Evolutionary conservation across 2,329 filamentous ascomycete genomes (phyloP), one percentile per base, ranked within the genome.

Genomic region (Fusarium floridanum): DNA sequence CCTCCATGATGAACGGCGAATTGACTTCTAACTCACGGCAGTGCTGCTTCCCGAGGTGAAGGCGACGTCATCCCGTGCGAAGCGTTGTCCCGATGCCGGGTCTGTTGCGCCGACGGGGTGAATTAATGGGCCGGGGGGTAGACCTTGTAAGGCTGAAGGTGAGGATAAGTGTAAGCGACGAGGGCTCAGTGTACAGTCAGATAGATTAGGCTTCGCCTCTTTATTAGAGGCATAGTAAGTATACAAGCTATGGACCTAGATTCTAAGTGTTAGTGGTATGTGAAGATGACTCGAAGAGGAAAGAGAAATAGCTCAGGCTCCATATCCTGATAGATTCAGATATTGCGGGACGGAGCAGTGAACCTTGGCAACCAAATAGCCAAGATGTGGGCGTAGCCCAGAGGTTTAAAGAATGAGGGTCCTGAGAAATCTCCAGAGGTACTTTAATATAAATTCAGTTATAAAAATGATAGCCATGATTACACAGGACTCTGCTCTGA

Each of bases 81-180:
- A 27, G 27, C 20, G 41, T 61, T 34, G n/a, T 34, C 39, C 59
- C 59, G 59, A 48, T 48, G 29, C 39, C 41, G 59, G 59, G 27
- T 48, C 39, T 36, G 36, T 61, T 61, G 27, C 29, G 59, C 59
- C 59, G 59, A 48, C 59, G 59, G 59, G 17, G 10, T 10, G 27
- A 48, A 61, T 61, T 20, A 36, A 61, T 14, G 3, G 24, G 34
- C 56, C 56, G 56, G 56, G 53, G 53, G 53, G 14, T 17, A 4
- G 10, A 20, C 9, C 17, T 55, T 12, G 11, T 55, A 55, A 55
- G 50, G 50, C 50, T 55, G 50, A 55, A 14, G 27, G 17, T 10
- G 27, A 55, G 17, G 11, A 55, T 55, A 2, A 4, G 17, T 55
- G 24, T 55, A 34, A 55, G 50, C 27, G 27, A 7, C n/a, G 48